phyloP scores from a whole-genome alignment of 768 basidiomycete species.

The Phlegmacium glaucopus region DNA sequence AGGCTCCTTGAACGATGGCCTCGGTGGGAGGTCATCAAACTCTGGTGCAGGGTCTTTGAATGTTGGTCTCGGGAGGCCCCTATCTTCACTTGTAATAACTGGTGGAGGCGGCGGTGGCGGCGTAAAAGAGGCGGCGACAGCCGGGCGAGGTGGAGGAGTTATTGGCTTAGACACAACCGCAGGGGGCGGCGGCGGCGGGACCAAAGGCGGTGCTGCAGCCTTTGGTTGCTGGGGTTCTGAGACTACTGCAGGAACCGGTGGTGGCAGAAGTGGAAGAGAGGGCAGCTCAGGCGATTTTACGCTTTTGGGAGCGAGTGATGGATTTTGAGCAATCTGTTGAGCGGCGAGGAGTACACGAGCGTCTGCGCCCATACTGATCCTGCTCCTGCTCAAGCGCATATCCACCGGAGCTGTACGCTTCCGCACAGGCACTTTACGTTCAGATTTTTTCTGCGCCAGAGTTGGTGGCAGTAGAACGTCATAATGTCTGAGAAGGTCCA shows the following conservation, averaged over 20 bases:
- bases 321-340: slow-evolving; percentile 60
- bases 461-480: slow-evolving; percentile 73
- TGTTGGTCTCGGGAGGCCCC: slow-evolving; percentile 13
- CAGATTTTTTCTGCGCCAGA: slow-evolving; percentile 83
- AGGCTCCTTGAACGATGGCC: slow-evolving; percentile 60
- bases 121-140: neutral
- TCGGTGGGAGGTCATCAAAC: slow-evolving; percentile 30
- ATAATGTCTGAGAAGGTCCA: slow-evolving; percentile 81
- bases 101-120: slow-evolving; percentile 23
- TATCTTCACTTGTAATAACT: slow-evolving; percentile 18
- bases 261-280: slow-evolving; percentile 30
- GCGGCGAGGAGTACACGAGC: slow-evolving; percentile 67
- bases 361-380: slow-evolving; percentile 70
- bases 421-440: slow-evolving; percentile 76
- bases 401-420: slow-evolving; percentile 88
- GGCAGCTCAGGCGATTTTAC: slow-evolving; percentile 31
- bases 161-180: slow-evolving; percentile 15
- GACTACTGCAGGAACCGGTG: slow-evolving; percentile 19
- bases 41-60: slow-evolving; percentile 64
- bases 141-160: slow-evolving; percentile 22
- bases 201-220: slow-evolving; percentile 9
- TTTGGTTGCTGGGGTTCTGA: neutral
- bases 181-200: slow-evolving; percentile 29
- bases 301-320: slow-evolving; percentile 34
- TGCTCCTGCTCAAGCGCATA: slow-evolving; percentile 80